Conservation (phyloP, 2,329 filamentous ascomycete genomes). For the Diaporthe sp. region DNA sequence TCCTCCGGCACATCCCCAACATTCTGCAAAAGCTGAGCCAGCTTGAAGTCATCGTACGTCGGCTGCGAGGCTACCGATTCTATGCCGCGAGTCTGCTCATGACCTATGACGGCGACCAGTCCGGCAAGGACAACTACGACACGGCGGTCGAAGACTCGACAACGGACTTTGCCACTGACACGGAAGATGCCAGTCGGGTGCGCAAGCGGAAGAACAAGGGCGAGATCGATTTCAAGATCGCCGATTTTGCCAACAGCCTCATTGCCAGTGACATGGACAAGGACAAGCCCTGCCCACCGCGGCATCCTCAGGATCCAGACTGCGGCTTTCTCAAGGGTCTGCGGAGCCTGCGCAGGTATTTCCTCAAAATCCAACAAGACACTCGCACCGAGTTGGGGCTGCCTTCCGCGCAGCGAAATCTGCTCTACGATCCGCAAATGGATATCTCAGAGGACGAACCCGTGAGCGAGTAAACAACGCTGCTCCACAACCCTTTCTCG, state of each 20-base stretch:
- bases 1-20: constrained; percentile 87
- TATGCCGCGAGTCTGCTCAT: constrained; percentile 96
- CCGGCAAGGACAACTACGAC: constrained; percentile 63
- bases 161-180: constrained; percentile 70
- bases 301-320: constrained; percentile 84
- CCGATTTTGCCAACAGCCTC: constrained; percentile 98
- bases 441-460: constrained; percentile 47
- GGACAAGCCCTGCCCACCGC: constrained; percentile 81
- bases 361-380: constrained; percentile 88
- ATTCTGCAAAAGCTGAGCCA: constrained; percentile 87
- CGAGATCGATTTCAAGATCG: constrained; percentile 93
- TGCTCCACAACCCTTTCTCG: neutral
- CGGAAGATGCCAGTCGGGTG: constrained; percentile 59
- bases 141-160: constrained; percentile 69
- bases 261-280: constrained; percentile 83
- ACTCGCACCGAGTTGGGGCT: constrained; percentile 69
- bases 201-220: constrained; percentile 64
- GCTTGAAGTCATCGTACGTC: constrained; percentile 85
- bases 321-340: constrained; percentile 90
- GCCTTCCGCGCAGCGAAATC: constrained; percentile 41
- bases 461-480: constrained; percentile 49
- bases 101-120: constrained; percentile 90
- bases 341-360: constrained; percentile 83
- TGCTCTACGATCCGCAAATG: constrained; percentile 38
- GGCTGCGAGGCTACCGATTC: constrained; percentile 88